Base-by-base conservation (phyloP, 441 rosid genomes). In the Bocquillonia castaneifolia region DNA sequence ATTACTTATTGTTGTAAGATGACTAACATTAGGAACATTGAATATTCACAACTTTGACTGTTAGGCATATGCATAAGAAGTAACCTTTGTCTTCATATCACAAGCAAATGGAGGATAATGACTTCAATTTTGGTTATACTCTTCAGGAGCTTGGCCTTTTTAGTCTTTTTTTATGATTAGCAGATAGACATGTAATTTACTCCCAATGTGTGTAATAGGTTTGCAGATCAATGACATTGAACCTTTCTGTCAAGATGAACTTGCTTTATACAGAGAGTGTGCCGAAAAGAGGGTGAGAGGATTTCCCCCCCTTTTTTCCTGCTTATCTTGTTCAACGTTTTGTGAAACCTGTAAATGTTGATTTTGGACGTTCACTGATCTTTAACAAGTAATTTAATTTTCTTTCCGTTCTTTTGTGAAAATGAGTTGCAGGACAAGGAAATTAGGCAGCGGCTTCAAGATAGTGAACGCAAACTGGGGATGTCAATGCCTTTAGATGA, bases 201-300 rank as follows among this genome's bases (percentile, higher is more conserved):
- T 74, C 29, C 63, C 28, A n/a, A 26, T 64, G 53, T 76, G 26
- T 71, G 48, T 45, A 71, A 62, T 63, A 88, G 99, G 98, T 72
- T 81, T 94, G 83, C 98, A 92, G 72, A 79, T 90, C 79, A 86
- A 92, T 72, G 93, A 87, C 65, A 89, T 87, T 18, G 98, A 94
- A 73, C 97, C 98, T 22, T 94, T 94, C 79, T 90, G 96, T 73
- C 97, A 91, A 81, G 97, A 94, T 51, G 96, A 94, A 84, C 82
- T 94, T 74, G 92, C 82, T 71, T 65, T 94, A 69, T 94, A 87
- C 76, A 69, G 78, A 62, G 84, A 88, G 53, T 93, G 99, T 76
- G 94, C 89, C 51, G 93, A 87, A 75, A 91, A 70, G 67, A 84
- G 97, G 83, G 96, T 93, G 71, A 78, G 81, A 54, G 47, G 9